Conservation (phyloP, 2,329 filamentous ascomycete species). For the Penicillium frequentans region DNA sequence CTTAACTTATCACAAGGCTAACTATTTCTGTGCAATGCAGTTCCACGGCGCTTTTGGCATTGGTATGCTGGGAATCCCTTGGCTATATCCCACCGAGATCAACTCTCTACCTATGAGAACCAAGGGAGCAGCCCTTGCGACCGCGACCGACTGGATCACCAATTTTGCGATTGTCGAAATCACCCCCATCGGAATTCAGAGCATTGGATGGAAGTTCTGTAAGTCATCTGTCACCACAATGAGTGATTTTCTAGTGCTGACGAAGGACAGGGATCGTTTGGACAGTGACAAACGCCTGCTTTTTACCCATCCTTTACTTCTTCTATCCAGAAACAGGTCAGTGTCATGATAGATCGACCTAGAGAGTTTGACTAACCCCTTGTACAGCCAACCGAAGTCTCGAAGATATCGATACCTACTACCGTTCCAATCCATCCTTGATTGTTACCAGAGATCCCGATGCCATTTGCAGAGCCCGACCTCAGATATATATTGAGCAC, state of each 20-base stretch:
- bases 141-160: slow-evolving; percentile 49
- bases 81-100: slow-evolving; percentile 52
- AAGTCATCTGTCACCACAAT: neutral
- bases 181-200: slow-evolving; percentile 46
- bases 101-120: slow-evolving; percentile 51
- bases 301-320: slow-evolving; percentile 50
- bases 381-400: slow-evolving; percentile 26
- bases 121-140: slow-evolving; percentile 49
- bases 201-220: slow-evolving; percentile 42
- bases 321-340: slow-evolving; percentile 36
- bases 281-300: slow-evolving; percentile 47
- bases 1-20: neutral
- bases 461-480: slow-evolving; percentile 47
- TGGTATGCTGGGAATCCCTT: slow-evolving; percentile 29
- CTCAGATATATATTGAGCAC: slow-evolving; percentile 49
- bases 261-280: slow-evolving; percentile 39
- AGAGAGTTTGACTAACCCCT: neutral
- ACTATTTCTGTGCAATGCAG: neutral
- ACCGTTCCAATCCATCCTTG: slow-evolving; percentile 39
- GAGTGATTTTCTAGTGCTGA: neutral
- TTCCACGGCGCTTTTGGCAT: slow-evolving; percentile 13
- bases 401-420: slow-evolving; percentile 41
- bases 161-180: slow-evolving; percentile 43
- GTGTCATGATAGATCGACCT: neutral
- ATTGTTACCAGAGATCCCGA: slow-evolving; percentile 52